Base-by-base conservation (phyloP, 495 filamentous ascomycete species). In the Astrocystis sublimbata region DNA sequence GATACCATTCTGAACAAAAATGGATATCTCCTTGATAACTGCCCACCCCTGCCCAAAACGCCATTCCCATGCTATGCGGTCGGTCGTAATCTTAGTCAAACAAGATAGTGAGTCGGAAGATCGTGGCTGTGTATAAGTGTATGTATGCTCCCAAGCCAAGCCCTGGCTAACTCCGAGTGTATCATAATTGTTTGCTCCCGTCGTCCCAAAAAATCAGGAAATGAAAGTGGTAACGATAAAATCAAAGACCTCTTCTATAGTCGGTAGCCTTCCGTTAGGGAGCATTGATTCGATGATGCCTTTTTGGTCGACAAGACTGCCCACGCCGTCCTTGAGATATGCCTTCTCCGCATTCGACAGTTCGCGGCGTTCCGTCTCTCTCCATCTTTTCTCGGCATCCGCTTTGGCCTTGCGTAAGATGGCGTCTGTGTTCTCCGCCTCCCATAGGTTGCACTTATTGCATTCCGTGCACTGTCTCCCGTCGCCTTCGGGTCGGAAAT, bases 401-500 rank as follows among this genome's bases (percentile, higher is more conserved):
- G 88, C 85, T 47, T 86, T 90, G 2, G 94, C 94, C 60, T 85
- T 80, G 35, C 83, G 79, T 15, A 96, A 85, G 26, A 91, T 88
- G 46, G 76, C 78, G 47, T 96, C 92, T 67, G 92, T 92, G 69
- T 97, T 87, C 78, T 97, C 94, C 17, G 81, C 80, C 61, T 88
- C 83, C 79, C 96, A 98, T 41, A 98, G 80, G 72, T 97, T 93
- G 74, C 94, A 98, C 73, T 87, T 88, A 24, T 85, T 86, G 75
- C 93, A 98, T 65, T 92, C 85, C 1, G 69, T 79, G 68, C 94
- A 98, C 30, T 78, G 75, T 33, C 85, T 83, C 8, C 88, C 90
- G 46, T 79, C 76, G 0, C 84, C 86, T 38, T 83, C 78, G 0
- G 90, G 89, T n/a, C 94, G 81, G 73, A 98, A 97, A 74, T 98